These are phyloP conservation scores for Geotrichum klebahnii DNA, from an alignment of 1,139 yeast species.

Conservation along the genomic window DNA sequence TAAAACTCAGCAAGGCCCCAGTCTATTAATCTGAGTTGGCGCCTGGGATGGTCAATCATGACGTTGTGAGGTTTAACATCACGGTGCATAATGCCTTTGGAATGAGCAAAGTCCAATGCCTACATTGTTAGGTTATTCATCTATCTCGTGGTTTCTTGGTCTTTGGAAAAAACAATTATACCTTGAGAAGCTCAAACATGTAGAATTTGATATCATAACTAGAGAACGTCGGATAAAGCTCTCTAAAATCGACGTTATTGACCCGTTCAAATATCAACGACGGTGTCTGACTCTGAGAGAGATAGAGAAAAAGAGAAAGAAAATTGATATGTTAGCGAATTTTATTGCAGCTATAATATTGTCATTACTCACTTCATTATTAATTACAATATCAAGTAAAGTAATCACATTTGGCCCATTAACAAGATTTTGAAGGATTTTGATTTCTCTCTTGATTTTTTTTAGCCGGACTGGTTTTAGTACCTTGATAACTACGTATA, in stretches of 20 bases:
- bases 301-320: background rate
- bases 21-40: constrained; percentile 71
- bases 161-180: background rate
- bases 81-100: constrained; percentile 94
- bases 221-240: constrained; percentile 76
- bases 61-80: constrained; percentile 96
- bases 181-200: constrained; percentile 70
- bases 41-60: constrained; percentile 81
- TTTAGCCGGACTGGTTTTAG: constrained; percentile 89
- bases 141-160: too few species aligned
- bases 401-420: constrained; percentile 77
- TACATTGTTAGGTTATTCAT: too few species aligned
- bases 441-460: constrained; percentile 87
- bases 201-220: constrained; percentile 75
- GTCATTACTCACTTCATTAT: constrained; percentile 30
- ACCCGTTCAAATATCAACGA: constrained; percentile 84
- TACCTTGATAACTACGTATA: constrained; percentile 68
- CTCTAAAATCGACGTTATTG: constrained; percentile 79
- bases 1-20: constrained; percentile 97
- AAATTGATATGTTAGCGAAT: background rate
- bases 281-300: constrained; percentile 84
- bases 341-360: constrained; percentile 35
- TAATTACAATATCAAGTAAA: constrained; percentile 75
- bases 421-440: constrained; percentile 74
- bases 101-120: constrained; percentile 86